Percentiles rank a stretch among this genome's conserved stretches.
These are phyloP conservation scores for Leccinum disarticulatum DNA, from an alignment of 768 basidiomycete genomes.

Conservation along the genomic window DNA sequence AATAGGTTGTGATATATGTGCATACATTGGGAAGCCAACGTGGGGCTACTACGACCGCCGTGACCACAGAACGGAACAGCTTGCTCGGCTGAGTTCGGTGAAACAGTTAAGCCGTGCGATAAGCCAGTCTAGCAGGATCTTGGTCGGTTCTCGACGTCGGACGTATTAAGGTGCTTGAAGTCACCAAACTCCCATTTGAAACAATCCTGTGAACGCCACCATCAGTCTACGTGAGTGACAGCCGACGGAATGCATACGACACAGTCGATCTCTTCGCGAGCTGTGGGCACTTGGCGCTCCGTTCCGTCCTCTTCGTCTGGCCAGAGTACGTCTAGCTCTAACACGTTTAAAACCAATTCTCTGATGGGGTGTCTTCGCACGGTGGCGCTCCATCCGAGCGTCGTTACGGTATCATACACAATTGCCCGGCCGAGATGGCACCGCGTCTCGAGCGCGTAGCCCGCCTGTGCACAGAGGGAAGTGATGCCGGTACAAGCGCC, in stretches of 20 bases:
- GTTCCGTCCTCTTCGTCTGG: slow-evolving; percentile 37
- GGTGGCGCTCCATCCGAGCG: slow-evolving; percentile 59
- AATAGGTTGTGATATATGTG: slow-evolving; percentile 1
- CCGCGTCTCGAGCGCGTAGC: slow-evolving; percentile 61
- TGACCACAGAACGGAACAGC: not conserved
- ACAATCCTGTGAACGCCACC: slow-evolving; percentile 55
- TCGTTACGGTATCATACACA: slow-evolving; percentile 66
- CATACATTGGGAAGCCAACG: slow-evolving; percentile 1
- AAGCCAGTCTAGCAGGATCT: not conserved
- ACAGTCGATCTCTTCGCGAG: slow-evolving; percentile 65
- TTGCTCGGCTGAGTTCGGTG: not conserved
- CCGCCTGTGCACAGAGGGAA: slow-evolving; percentile 57
- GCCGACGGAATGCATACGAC: slow-evolving; percentile 40
- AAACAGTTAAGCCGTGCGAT: slow-evolving; percentile 7
- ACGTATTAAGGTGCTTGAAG: slow-evolving; percentile 31
- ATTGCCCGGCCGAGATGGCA: slow-evolving; percentile 67
- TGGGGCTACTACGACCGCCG: slow-evolving; percentile 2
- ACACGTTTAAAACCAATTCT: slow-evolving; percentile 51
- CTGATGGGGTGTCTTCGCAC: slow-evolving; percentile 56
- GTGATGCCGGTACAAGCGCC: slow-evolving; percentile 51
- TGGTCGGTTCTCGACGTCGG: not conserved
- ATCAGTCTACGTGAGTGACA: not conserved
- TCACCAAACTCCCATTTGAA: slow-evolving; percentile 73
- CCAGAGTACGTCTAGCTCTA: slow-evolving; percentile 48
- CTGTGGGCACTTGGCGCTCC: slow-evolving; percentile 50